Evolutionary conservation across 2,329 filamentous ascomycete genomes (phyloP), one percentile per base, ranked within the genome.

Genomic region (Annulohypoxylon truncatum): DNA sequence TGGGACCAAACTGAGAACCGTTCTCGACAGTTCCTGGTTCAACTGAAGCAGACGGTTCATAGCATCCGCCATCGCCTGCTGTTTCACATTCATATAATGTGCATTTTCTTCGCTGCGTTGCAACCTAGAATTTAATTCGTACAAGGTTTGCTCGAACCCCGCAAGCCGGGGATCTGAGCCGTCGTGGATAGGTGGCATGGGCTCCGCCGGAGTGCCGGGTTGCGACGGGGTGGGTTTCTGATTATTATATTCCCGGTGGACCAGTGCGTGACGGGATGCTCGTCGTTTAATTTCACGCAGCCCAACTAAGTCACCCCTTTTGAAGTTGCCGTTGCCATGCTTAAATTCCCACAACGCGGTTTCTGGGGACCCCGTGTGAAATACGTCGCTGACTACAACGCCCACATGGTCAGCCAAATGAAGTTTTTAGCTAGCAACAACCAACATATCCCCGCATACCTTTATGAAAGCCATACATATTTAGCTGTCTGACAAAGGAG

Each of bases 401-500:
- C 9, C 42, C 58, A 64, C 31, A 78, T 53, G 77, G 72, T 72
- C 55, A 71, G 66, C 20, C 44, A 26, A 66, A 54, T 46, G 38
- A 31, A 40, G 24, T 24, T 46, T 66, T 22, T 6, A 29, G 55
- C 58, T n/a, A 29, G 55, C 58, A 26, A 51, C 42, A 55, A 20
- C 18, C 20, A 4, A 44, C 13, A 61, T 61, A 1, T 51, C 35
- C 28, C 18, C 20, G 74, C 77, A 48, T 73, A 96, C 94, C 94
- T 92, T 99, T 99, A 78, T 99, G 96, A 79, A 99, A 99, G 5
- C 96, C 96, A 74, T 99, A 99, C 96, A 99, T 99, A 78, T 99
- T 99, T 53, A 99, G 82, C 81, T 99, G 96, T 51, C 96, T 89
- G 52, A 99, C 96, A 78, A 99, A 99, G 0, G 96, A 98, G 9